phyloP scores from a whole-genome alignment of 345 rosid species.

The Salix viminalis region DNA sequence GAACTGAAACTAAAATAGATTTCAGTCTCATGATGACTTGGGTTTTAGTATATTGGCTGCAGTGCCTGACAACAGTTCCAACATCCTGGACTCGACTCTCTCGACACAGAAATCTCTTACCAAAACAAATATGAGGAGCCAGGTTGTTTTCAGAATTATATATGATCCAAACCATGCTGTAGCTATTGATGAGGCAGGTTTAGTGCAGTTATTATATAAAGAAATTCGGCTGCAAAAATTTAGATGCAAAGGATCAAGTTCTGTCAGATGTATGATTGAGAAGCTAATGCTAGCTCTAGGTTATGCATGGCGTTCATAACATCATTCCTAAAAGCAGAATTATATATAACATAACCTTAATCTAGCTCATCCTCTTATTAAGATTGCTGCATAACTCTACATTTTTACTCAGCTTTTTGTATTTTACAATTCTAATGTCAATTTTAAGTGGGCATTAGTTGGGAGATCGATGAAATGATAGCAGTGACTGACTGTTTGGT shows the following conservation, averaged over 20 bases:
- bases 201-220: neutral
- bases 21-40: slow-evolving; percentile 2
- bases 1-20: neutral
- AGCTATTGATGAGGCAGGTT: neutral
- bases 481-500: neutral
- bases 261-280: neutral
- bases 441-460: neutral
- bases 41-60: slow-evolving; percentile 2
- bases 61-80: neutral
- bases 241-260: neutral
- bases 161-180: neutral
- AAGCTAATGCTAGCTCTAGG: neutral
- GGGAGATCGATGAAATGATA: neutral
- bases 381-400: neutral
- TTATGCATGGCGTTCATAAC: neutral
- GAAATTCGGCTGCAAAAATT: neutral
- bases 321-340: neutral
- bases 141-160: neutral
- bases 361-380: neutral
- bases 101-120: neutral
- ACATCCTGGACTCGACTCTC: too few species aligned
- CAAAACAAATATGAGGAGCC: neutral
- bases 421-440: neutral
- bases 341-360: neutral
- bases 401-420: neutral